These are phyloP conservation scores for Plasmopara halstedii DNA, from an alignment of 352 stramenopile species.

Conservation along the genomic window DNA sequence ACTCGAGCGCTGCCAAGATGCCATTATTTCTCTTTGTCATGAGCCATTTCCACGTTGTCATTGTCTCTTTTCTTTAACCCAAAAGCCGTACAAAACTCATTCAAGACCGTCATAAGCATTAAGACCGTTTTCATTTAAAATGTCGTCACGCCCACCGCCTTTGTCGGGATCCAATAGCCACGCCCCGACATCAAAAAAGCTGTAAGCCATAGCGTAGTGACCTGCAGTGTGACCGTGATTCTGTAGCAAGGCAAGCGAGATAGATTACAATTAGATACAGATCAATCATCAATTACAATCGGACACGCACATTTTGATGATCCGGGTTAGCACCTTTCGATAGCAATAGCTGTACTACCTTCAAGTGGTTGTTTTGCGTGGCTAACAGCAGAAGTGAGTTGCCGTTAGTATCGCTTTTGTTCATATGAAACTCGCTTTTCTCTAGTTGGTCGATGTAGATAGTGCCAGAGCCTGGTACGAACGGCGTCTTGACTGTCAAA, in stretches of 20 bases:
- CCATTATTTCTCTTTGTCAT: conserved; percentile 17
- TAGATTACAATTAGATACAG: no score
- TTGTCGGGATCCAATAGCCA: conserved; percentile 85
- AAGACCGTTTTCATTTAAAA: conserved; percentile 90
- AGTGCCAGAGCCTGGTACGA: conserved; percentile 80
- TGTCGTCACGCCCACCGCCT: conserved; percentile 69
- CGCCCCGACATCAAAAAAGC: conserved; percentile 87
- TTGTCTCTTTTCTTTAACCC: conserved; percentile 2
- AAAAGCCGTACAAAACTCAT: conserved; percentile 6
- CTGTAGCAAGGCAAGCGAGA: conserved; percentile 12
- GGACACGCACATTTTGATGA: conserved; percentile 75
- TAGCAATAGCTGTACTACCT: conserved; percentile 88
- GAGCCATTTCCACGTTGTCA: conserved; percentile 17
- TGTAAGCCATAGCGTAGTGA: conserved; percentile 91
- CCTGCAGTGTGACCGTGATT: conserved; percentile 86
- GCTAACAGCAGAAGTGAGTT: conserved; percentile 86
- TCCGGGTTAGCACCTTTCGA: conserved; percentile 86
- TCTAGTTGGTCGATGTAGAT: conserved; percentile 87
- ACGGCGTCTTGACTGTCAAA: conserved; percentile 57
- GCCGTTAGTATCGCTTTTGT: conserved; percentile 86
- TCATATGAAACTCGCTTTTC: conserved; percentile 84
- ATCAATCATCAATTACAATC: no score
- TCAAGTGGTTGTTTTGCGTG: conserved; percentile 84
- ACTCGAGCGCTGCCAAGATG: conserved; percentile 24
- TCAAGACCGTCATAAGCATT: conserved; percentile 88